These are phyloP conservation scores for Penicillium sp. DNA, from an alignment of 2,329 filamentous ascomycete species.

Conservation along the genomic window DNA sequence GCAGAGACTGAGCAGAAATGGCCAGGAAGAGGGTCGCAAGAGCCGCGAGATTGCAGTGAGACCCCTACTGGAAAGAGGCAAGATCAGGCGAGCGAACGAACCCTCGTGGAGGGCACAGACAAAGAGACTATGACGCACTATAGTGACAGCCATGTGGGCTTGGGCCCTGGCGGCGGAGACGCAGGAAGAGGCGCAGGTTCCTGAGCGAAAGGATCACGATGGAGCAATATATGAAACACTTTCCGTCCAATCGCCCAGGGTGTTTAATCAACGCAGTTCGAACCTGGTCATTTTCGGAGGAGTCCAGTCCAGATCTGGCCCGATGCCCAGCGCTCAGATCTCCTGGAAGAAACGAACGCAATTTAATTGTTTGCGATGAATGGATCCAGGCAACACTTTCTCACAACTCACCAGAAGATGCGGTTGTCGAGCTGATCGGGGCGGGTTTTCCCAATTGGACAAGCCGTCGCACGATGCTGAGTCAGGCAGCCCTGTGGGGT, in stretches of 20 bases:
- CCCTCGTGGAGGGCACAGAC: background rate
- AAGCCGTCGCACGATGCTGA: background rate
- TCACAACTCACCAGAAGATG: too few relatives aligned
- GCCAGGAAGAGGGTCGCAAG: background rate
- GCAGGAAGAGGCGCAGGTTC: slow-evolving; percentile 17
- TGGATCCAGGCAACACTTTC: too few relatives aligned
- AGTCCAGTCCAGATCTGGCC: background rate
- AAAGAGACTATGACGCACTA: background rate
- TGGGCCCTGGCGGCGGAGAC: slow-evolving; percentile 1
- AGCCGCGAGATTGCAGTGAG: background rate
- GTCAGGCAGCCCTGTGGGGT: background rate
- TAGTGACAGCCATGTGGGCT: background rate
- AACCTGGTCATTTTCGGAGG: slow-evolving; percentile 1
- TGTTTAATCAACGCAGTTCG: slow-evolving; percentile 7
- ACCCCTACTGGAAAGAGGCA: background rate
- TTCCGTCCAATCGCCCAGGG: slow-evolving; percentile 19
- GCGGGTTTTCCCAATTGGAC: slow-evolving; percentile 1
- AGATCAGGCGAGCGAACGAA: background rate
- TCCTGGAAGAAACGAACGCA: background rate
- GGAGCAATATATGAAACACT: slow-evolving; percentile 24
- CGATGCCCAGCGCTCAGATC: background rate
- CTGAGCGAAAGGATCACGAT: slow-evolving; percentile 4
- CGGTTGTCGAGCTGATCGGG: too few relatives aligned
- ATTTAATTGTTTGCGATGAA: too few relatives aligned
- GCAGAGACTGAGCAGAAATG: background rate